Conservation (phyloP, 495 filamentous ascomycete genomes). For the Cercophora newfieldiana region DNA sequence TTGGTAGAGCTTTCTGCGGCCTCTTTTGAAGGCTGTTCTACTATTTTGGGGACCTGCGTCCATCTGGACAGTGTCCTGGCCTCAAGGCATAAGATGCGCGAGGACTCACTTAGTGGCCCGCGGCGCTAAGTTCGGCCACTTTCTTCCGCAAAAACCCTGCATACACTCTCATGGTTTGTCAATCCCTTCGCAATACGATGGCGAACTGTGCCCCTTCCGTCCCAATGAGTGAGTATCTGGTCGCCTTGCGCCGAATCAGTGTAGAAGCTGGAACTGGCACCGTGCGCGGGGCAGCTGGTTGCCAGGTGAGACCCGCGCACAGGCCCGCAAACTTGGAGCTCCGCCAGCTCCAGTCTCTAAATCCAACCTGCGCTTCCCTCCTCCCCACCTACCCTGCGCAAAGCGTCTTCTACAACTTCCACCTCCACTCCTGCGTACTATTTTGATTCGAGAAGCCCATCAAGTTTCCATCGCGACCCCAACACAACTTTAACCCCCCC, state of each 20-base stretch:
- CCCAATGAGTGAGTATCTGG: neutral
- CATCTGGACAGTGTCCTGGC: too few relatives aligned
- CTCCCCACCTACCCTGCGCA: conserved; percentile 1
- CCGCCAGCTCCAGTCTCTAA: neutral
- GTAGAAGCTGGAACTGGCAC: neutral
- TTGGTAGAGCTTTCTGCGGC: too few relatives aligned
- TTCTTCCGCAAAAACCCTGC: too few relatives aligned
- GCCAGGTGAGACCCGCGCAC: neutral
- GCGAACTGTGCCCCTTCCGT: too few relatives aligned
- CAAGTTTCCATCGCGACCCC: neutral
- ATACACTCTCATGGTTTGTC: too few relatives aligned
- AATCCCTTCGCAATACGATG: too few relatives aligned
- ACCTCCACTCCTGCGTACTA: neutral
- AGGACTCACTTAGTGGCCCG: too few relatives aligned
- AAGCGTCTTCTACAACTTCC: neutral
- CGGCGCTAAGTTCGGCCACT: too few relatives aligned
- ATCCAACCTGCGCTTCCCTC: neutral
- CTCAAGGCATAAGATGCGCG: too few relatives aligned
- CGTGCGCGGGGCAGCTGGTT: neutral
- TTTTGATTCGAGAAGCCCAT: neutral
- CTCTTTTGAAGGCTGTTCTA: too few relatives aligned
- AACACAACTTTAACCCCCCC: conserved; percentile 6
- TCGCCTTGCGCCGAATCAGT: neutral
- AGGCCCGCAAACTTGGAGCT: neutral
- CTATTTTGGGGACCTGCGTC: too few relatives aligned